A percentile compares a stretch with the other conserved stretches of the same genome.
phyloP scores from a whole-genome alignment of 2,329 filamentous ascomycete species.

The Xylaria sp. region DNA sequence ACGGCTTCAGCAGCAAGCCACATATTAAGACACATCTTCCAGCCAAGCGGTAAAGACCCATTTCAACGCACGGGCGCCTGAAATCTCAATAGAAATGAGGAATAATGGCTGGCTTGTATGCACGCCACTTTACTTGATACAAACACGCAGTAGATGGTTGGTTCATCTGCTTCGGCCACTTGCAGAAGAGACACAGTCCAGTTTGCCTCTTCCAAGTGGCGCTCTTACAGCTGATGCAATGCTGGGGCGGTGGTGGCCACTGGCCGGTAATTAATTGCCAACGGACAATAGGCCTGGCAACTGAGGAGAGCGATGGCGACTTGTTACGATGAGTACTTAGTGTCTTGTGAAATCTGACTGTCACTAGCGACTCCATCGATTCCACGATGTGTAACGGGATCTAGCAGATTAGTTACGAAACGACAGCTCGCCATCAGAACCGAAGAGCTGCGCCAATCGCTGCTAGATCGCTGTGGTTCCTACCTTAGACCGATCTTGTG shows the following conservation, averaged over 20 bases:
- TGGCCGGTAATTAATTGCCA: not conserved
- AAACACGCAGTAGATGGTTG: not conserved
- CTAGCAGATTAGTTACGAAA: constrained; percentile 25
- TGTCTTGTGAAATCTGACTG: constrained; percentile 14
- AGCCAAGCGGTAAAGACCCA: constrained; percentile 10
- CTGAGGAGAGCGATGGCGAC: not conserved
- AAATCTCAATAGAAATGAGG: constrained; percentile 2
- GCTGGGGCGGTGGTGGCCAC: not conserved
- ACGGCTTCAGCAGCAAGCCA: constrained; percentile 22
- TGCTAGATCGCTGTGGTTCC: constrained; percentile 24
- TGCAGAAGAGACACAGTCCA: not conserved
- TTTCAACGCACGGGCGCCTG: not conserved
- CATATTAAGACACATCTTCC: not conserved
- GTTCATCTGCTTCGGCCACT: constrained; percentile 5
- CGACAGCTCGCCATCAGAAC: constrained; percentile 15
- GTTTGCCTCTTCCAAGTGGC: not conserved
- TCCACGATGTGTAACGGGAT: constrained; percentile 21
- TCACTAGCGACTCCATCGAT: constrained; percentile 9
- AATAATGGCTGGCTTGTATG: constrained; percentile 17
- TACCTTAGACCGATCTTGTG: constrained; percentile 27
- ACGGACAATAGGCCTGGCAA: not conserved
- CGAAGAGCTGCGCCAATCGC: constrained; percentile 11
- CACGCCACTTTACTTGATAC: constrained; percentile 25
- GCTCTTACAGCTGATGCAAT: not conserved
- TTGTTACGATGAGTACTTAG: not conserved